Percentiles rank a stretch among this genome's conserved stretches.
These are phyloP conservation scores for Ascochyta rabiei DNA, from an alignment of 2,329 filamentous ascomycete species.

Conservation along the genomic window DNA sequence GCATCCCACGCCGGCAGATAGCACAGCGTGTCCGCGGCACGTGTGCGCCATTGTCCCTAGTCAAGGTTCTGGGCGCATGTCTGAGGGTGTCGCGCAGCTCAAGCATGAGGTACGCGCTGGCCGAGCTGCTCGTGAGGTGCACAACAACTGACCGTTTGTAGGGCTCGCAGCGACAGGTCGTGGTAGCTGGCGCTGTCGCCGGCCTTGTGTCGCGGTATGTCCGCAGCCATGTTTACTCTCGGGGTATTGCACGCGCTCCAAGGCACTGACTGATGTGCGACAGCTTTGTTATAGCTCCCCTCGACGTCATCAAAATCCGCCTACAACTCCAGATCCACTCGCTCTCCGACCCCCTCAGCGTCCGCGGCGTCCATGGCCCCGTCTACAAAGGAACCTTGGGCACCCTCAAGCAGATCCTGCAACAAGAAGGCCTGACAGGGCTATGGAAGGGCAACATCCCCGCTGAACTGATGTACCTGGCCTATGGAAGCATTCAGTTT, in stretches of 20 bases:
- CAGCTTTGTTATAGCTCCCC: constrained; percentile 90
- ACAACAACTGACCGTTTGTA: constrained; percentile 38
- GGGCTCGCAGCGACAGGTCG: constrained; percentile 70
- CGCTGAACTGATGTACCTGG: constrained; percentile 91
- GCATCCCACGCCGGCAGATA: constrained; percentile 21
- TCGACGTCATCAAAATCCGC: constrained; percentile 98
- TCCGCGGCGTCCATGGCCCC: constrained; percentile 54
- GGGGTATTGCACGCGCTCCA: not conserved
- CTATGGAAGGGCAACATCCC: constrained; percentile 99
- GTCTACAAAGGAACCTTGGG: constrained; percentile 76
- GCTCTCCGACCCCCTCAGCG: constrained; percentile 72
- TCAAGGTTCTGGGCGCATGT: constrained; percentile 63
- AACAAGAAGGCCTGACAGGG: constrained; percentile 79
- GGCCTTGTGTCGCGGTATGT: constrained; percentile 84
- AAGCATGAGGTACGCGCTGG: constrained; percentile 67
- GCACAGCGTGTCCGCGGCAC: constrained; percentile 19
- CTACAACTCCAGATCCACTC: constrained; percentile 92
- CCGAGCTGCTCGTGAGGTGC: not conserved
- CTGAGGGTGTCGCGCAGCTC: constrained; percentile 65
- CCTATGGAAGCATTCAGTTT: constrained; percentile 90
- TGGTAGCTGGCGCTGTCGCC: constrained; percentile 71
- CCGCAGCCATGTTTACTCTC: not conserved
- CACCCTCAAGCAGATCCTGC: constrained; percentile 77
- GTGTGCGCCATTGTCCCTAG: constrained; percentile 22
- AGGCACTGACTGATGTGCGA: not conserved